Percentiles rank a stretch among this genome's conserved stretches.
Evolutionary conservation across 495 filamentous ascomycete genomes (phyloP).

Genomic region (Neurospora sublineolata): DNA sequence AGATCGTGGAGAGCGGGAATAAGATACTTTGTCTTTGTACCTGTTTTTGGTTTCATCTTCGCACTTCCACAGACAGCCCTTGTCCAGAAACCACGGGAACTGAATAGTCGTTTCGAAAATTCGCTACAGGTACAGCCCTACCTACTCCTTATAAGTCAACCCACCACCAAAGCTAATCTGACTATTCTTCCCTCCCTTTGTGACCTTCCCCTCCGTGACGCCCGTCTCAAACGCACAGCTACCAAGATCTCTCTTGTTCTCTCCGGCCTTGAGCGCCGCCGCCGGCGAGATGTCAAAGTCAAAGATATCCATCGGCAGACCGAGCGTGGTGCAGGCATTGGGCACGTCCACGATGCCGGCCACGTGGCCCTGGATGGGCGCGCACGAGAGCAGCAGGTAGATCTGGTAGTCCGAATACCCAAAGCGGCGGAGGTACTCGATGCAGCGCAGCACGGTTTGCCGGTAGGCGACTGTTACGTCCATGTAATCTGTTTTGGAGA

Average conservation of each 20-base stretch:
- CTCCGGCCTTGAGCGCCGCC: constrained; percentile 30
- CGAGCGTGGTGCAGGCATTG: constrained; percentile 78
- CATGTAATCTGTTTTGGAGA: constrained; percentile 65
- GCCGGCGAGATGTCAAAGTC: constrained; percentile 82
- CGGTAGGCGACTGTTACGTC: constrained; percentile 89
- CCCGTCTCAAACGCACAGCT: constrained; percentile 60
- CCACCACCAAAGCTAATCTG: constrained; percentile 40
- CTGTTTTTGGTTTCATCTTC: neutral
- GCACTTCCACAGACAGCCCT: neutral
- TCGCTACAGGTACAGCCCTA: neutral
- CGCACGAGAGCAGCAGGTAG: constrained; percentile 80
- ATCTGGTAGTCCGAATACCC: constrained; percentile 71
- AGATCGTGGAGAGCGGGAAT: neutral
- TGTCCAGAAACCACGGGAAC: too few species aligned
- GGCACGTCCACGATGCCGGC: constrained; percentile 87
- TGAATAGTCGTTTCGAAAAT: too few species aligned
- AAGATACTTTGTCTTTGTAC: neutral
- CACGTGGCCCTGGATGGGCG: constrained; percentile 83
- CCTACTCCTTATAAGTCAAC: constrained; percentile 33
- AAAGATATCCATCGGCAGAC: constrained; percentile 90
- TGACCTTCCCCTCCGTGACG: constrained; percentile 31
- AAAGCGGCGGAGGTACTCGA: constrained; percentile 80
- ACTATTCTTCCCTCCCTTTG: constrained; percentile 32
- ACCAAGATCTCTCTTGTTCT: constrained; percentile 59
- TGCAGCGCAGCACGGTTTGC: constrained; percentile 65